phyloP scores from a whole-genome alignment of 2,329 filamentous ascomycete genomes.

The Hymenoscyphus linearis region DNA sequence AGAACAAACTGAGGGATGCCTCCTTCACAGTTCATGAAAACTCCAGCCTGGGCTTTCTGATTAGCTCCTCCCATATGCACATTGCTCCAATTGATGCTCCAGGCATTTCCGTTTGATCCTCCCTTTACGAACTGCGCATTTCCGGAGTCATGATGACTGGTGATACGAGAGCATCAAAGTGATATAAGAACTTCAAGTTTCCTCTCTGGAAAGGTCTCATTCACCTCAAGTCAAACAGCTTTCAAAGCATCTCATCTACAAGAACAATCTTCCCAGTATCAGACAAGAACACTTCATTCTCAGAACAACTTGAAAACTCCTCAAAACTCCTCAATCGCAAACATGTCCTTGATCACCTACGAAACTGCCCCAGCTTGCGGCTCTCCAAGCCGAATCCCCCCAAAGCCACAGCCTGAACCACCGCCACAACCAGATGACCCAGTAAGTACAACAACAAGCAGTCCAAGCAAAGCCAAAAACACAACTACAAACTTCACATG shows the following conservation, averaged over 20 bases:
- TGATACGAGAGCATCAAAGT: neutral
- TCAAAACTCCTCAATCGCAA: neutral
- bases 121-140: neutral
- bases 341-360: neutral
- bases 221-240: neutral
- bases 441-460: neutral
- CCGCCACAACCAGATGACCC: constrained; percentile 5
- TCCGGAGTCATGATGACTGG: neutral
- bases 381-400: neutral
- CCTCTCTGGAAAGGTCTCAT: neutral
- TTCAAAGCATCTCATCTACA: neutral
- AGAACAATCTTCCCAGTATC: neutral
- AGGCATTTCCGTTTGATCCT: neutral
- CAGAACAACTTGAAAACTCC: neutral
- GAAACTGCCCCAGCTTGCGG: neutral
- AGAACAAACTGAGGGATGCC: neutral
- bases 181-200: neutral
- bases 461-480: neutral
- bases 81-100: neutral
- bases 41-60: neutral
- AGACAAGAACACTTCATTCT: neutral
- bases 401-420: constrained; percentile 3
- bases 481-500: neutral
- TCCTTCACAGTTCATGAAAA: neutral
- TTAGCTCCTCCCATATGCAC: too few species aligned